These are phyloP conservation scores for Dryas integrifolia DNA, from an alignment of 331 rosid species.

Conservation along the genomic window DNA sequence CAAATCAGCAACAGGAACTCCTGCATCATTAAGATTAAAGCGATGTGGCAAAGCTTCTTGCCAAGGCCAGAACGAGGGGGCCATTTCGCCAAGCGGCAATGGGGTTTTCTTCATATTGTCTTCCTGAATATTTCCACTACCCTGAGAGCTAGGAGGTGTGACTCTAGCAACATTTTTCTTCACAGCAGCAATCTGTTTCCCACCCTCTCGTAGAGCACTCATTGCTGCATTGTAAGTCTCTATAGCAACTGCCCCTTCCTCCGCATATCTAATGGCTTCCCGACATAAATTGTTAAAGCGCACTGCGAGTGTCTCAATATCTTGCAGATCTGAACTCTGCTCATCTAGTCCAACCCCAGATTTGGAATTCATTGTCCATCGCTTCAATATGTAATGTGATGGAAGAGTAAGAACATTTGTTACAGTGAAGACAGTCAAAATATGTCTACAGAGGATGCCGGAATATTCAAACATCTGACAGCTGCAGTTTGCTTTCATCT, in stretches of 20 bases:
- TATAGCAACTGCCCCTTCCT: conserved; percentile 58
- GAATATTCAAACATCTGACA: conserved; percentile 84
- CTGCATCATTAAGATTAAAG: conserved; percentile 56
- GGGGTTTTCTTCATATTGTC: conserved; percentile 48
- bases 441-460: conserved; percentile 68
- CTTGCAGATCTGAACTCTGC: conserved; percentile 34
- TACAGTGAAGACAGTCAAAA: conserved; percentile 74
- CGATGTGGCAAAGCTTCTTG: conserved; percentile 51
- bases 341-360: conserved; percentile 41
- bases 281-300: conserved; percentile 67
- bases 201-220: conserved; percentile 52
- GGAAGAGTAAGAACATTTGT: conserved; percentile 86
- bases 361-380: conserved; percentile 78
- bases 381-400: conserved; percentile 56
- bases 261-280: conserved; percentile 72
- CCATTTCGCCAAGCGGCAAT: conserved; percentile 37
- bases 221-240: conserved; percentile 69
- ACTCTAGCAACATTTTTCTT: conserved; percentile 58
- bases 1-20: conserved; percentile 53
- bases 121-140: conserved; percentile 48
- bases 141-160: conserved; percentile 41
- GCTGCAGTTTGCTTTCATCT: conserved; percentile 63
- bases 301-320: conserved; percentile 46
- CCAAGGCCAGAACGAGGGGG: conserved; percentile 58
- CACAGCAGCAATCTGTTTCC: conserved; percentile 43